A percentile compares a stretch with the other conserved stretches of the same genome.
These are phyloP conservation scores for Aspergillus sclerotioniger DNA, from an alignment of 495 filamentous ascomycete species.

Conservation along the genomic window DNA sequence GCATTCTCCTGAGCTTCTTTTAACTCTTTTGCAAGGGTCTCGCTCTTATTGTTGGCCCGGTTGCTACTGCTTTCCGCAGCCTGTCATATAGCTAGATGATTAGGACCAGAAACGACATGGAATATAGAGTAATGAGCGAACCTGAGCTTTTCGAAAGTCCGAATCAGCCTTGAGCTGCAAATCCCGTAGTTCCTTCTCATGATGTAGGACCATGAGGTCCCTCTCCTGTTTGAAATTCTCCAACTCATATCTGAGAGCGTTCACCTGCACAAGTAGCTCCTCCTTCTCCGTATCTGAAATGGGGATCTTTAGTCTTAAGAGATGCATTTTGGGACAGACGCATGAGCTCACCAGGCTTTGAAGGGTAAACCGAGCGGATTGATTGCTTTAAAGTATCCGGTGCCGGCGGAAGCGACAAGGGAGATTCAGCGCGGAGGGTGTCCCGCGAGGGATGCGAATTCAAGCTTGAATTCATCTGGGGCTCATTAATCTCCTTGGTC, in stretches of 20 bases:
- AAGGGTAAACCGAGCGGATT: constrained; percentile 27
- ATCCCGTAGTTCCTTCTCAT: constrained; percentile 80
- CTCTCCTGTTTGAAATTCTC: constrained; percentile 80
- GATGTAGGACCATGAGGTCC: constrained; percentile 69
- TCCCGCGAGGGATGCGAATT: constrained; percentile 33
- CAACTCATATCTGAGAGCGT: constrained; percentile 67
- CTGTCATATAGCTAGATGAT: constrained; percentile 31
- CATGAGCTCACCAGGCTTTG: constrained; percentile 27
- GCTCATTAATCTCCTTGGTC: constrained; percentile 7
- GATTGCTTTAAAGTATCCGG: constrained; percentile 31
- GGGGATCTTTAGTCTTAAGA: constrained; percentile 14
- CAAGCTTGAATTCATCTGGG: constrained; percentile 32
- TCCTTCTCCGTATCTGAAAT: constrained; percentile 56
- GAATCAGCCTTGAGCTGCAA: constrained; percentile 72
- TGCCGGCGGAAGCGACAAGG: constrained; percentile 30
- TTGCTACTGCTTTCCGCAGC: constrained; percentile 65
- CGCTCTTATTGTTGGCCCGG: constrained; percentile 67
- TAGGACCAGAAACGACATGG: background rate
- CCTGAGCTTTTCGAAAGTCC: constrained; percentile 80
- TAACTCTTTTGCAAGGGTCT: constrained; percentile 67
- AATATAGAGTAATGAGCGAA: constrained; percentile 20
- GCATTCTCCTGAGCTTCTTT: constrained; percentile 65
- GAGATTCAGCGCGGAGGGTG: constrained; percentile 31
- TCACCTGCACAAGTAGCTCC: constrained; percentile 64
- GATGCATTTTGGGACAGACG: background rate